Evolutionary conservation across 805 yeast species (phyloP).

Genomic region (Metschnikowia shivogae): DNA sequence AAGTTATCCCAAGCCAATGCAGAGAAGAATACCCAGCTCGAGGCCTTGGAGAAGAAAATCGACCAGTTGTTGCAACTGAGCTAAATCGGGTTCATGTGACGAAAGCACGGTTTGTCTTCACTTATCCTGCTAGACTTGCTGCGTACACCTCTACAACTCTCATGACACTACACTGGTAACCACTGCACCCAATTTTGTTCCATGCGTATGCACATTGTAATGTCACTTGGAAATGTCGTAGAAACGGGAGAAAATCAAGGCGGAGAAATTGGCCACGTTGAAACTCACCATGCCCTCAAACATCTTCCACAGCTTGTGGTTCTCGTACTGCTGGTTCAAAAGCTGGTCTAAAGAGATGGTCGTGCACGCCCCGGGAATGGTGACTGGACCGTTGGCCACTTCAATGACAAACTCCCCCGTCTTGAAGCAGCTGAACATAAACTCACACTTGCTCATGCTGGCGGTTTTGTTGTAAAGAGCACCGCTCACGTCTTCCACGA

Average conservation of each 20-base stretch:
- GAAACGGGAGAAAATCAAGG: conserved; percentile 71
- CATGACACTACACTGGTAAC: too few relatives aligned
- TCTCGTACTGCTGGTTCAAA: conserved; percentile 70
- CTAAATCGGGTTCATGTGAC: too few relatives aligned
- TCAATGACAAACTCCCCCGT: conserved; percentile 73
- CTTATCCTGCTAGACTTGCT: too few relatives aligned
- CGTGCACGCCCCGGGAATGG: conserved; percentile 54
- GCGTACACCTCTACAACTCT: too few relatives aligned
- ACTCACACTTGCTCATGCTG: conserved; percentile 61
- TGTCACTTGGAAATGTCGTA: conserved; percentile 45
- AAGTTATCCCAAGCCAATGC: conserved; percentile 48
- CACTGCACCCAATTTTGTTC: too few relatives aligned
- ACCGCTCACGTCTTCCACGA: conserved; percentile 59
- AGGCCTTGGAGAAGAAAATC: conserved; percentile 56
- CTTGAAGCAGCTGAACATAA: conserved; percentile 71
- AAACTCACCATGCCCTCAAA: conserved; percentile 68
- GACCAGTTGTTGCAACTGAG: conserved; percentile 36
- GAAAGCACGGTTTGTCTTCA: too few relatives aligned
- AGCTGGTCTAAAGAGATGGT: conserved; percentile 67
- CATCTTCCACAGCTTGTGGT: conserved; percentile 46
- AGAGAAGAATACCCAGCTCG: conserved; percentile 64
- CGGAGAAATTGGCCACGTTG: conserved; percentile 62
- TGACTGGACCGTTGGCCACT: conserved; percentile 67
- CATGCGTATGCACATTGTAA: too few relatives aligned
- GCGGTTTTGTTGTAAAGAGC: conserved; percentile 33